Percentiles rank a stretch among this genome's conserved stretches.
These are phyloP conservation scores for Ceratobasidium sp. DNA, from an alignment of 1,284 basidiomycete genomes.

Conservation along the genomic window DNA sequence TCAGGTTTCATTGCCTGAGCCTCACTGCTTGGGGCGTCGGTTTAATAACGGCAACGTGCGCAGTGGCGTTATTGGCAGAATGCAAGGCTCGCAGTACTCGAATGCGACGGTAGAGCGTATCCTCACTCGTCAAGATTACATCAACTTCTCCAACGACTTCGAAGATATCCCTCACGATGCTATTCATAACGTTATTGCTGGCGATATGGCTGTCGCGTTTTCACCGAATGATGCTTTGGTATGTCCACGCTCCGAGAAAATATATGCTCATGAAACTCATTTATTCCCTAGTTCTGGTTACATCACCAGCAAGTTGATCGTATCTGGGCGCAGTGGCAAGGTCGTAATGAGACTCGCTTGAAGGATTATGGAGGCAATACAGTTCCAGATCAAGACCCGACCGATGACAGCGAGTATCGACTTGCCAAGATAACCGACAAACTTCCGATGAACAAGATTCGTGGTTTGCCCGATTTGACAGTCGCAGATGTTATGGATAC, in stretches of 20 bases:
- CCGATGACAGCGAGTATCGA: conserved; percentile 2
- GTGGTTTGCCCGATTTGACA: conserved; percentile 37
- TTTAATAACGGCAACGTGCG: conserved; percentile 6
- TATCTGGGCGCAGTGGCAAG: conserved; percentile 47
- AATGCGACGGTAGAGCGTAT: background rate
- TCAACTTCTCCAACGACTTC: background rate
- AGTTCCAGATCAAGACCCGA: conserved; percentile 26
- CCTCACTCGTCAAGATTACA: background rate
- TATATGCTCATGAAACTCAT: no score
- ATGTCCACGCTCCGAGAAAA: background rate
- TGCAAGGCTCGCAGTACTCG: conserved; percentile 14
- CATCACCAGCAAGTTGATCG: conserved; percentile 47
- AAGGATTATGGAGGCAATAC: conserved; percentile 29
- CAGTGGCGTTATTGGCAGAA: no score
- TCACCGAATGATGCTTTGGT: conserved; percentile 29
- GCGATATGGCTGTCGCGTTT: conserved; percentile 29
- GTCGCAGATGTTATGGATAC: conserved; percentile 44
- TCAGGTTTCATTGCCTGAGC: conserved; percentile 23
- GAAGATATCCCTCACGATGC: conserved; percentile 37
- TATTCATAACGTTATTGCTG: conserved; percentile 27
- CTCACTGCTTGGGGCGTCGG: conserved; percentile 11
- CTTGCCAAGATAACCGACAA: conserved; percentile 20
- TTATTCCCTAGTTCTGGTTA: conserved; percentile 30
- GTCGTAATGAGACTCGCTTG: conserved; percentile 6
- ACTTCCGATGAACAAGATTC: conserved; percentile 8